Conservation (phyloP, 352 stramenopile genomes). For the Saprolegnia parasitica region DNA sequence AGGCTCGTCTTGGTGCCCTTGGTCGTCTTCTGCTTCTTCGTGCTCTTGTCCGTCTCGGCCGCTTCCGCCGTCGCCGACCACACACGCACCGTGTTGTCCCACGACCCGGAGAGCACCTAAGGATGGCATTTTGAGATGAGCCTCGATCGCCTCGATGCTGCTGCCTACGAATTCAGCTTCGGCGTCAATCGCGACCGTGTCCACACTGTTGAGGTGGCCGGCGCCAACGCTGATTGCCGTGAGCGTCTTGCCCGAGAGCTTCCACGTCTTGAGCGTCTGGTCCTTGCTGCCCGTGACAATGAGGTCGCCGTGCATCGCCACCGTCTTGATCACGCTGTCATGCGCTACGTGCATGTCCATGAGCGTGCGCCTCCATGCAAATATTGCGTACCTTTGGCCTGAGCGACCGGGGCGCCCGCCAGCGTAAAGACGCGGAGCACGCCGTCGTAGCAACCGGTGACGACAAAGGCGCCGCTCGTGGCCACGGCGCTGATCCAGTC, state of each 20-base stretch:
- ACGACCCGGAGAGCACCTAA: slow-evolving; percentile 65
- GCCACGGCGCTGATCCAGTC: slow-evolving; percentile 85
- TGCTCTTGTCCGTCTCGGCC: slow-evolving; percentile 30
- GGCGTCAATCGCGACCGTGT: slow-evolving; percentile 44
- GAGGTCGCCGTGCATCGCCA: slow-evolving; percentile 51
- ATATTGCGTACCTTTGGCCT: slow-evolving; percentile 41
- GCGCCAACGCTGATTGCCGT: slow-evolving; percentile 49
- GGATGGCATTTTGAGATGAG: too few species aligned
- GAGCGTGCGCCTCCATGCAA: neutral
- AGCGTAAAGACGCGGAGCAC: slow-evolving; percentile 73
- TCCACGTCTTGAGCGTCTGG: slow-evolving; percentile 66
- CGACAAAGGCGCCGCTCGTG: slow-evolving; percentile 37
- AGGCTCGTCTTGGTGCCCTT: slow-evolving; percentile 19
- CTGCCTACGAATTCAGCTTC: slow-evolving; percentile 12
- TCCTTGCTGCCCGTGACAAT: slow-evolving; percentile 77
- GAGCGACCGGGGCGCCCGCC: slow-evolving; percentile 44
- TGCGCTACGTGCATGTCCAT: slow-evolving; percentile 36
- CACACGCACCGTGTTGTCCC: slow-evolving; percentile 82
- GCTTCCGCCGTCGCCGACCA: slow-evolving; percentile 40
- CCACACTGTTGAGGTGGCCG: slow-evolving; percentile 79
- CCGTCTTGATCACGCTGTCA: slow-evolving; percentile 66
- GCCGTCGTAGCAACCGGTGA: slow-evolving; percentile 84
- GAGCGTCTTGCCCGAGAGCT: slow-evolving; percentile 43
- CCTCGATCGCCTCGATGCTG: too few species aligned
- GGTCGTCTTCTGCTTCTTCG: slow-evolving; percentile 61